These are phyloP conservation scores for Ogataea nitratoaversa DNA, from an alignment of 805 yeast genomes.

Conservation along the genomic window DNA sequence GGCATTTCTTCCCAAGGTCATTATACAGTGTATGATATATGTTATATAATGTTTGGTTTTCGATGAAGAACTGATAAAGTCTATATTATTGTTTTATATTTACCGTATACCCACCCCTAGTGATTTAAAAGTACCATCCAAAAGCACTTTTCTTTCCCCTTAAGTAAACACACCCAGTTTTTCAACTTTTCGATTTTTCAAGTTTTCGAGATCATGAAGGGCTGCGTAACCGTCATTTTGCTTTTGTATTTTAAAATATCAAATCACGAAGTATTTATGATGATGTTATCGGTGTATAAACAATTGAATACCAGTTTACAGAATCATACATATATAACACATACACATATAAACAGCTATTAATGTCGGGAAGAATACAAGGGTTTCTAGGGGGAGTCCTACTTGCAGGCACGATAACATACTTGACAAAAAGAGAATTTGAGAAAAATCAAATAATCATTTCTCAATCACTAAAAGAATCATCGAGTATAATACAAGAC, in stretches of 20 bases:
- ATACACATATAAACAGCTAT: neutral
- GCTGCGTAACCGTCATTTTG: neutral
- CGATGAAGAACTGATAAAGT: too few relatives aligned
- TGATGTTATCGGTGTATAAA: too few relatives aligned
- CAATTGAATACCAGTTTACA: too few relatives aligned
- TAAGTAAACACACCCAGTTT: neutral
- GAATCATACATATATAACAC: neutral
- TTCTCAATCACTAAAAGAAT: slow-evolving; percentile 41
- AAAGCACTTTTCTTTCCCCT: too few relatives aligned
- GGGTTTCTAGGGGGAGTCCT: slow-evolving; percentile 60
- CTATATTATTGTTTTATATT: too few relatives aligned
- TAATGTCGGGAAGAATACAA: slow-evolving; percentile 44
- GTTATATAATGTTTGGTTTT: neutral
- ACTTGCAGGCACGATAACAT: slow-evolving; percentile 58
- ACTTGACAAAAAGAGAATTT: slow-evolving; percentile 57
- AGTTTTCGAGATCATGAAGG: neutral
- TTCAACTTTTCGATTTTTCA: neutral
- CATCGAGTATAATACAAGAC: slow-evolving; percentile 48
- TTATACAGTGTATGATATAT: slow-evolving; percentile 4
- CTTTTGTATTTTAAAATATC: too few relatives aligned
- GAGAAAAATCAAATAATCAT: slow-evolving; percentile 43
- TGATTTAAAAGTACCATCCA: too few relatives aligned
- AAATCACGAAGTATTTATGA: too few relatives aligned
- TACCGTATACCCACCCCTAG: too few relatives aligned
- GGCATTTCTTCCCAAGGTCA: slow-evolving; percentile 39